These are phyloP conservation scores for Heliocybe sulcata DNA, from an alignment of 1,284 basidiomycete genomes.

Conservation along the genomic window DNA sequence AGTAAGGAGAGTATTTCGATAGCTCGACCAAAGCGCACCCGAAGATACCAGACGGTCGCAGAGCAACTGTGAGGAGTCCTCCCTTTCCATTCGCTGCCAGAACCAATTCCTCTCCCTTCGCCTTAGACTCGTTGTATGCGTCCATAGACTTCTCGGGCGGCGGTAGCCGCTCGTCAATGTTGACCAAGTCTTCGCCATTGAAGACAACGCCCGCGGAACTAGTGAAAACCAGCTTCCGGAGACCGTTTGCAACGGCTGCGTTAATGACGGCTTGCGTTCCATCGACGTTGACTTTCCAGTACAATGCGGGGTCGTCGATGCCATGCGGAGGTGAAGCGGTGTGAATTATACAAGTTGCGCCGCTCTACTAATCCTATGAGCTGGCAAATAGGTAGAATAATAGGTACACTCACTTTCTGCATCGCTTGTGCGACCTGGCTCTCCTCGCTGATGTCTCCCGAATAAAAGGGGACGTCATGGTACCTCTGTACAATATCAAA, in stretches of 20 bases:
- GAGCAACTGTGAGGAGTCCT: conserved; percentile 82
- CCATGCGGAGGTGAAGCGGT: conserved; percentile 89
- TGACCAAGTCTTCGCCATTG: conserved; percentile 75
- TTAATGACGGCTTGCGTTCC: conserved; percentile 86
- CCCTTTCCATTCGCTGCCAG: conserved; percentile 81
- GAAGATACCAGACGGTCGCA: conserved; percentile 96
- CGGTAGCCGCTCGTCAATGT: conserved; percentile 86
- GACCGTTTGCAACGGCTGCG: conserved; percentile 64
- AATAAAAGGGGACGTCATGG: conserved; percentile 79
- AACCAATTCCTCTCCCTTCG: conserved; percentile 81
- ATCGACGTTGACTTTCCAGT: conserved; percentile 91
- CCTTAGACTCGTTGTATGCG: conserved; percentile 97
- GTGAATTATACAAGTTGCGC: conserved; percentile 87
- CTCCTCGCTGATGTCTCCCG: conserved; percentile 80
- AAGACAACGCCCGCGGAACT: conserved; percentile 93
- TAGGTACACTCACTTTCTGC: conserved; percentile 47
- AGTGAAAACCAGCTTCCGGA: conserved; percentile 91
- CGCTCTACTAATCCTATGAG: conserved; percentile 40
- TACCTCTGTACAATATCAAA: conserved; percentile 90
- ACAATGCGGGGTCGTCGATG: conserved; percentile 65
- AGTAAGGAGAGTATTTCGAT: neutral
- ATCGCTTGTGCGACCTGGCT: conserved; percentile 67
- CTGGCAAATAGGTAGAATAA: conserved; percentile 6
- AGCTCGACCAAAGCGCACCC: conserved; percentile 46
- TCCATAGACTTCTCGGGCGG: conserved; percentile 78